Evolutionary conservation across 495 filamentous ascomycete genomes (phyloP), one percentile per base, ranked within the genome.

Genomic region (Xylaria scruposa): DNA sequence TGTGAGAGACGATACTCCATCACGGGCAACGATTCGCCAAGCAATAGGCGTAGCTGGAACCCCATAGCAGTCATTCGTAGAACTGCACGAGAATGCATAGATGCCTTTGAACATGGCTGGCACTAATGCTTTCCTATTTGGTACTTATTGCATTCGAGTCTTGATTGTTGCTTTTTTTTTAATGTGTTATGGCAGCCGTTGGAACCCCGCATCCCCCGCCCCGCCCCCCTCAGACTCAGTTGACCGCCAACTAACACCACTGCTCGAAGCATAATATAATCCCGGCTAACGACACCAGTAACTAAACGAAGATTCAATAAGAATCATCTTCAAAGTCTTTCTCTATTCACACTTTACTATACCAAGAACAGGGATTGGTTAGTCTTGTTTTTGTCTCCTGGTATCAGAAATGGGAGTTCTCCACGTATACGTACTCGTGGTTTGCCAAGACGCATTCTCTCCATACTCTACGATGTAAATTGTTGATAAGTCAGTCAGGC

Each of bases 141-240:
- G 2, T 36, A n/a, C 17, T 3, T 2, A 21, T 26, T 53, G 47
- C 54, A 60, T 60, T 38, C 10, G 2, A 36, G 24, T 42, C 51
- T 54, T 54, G 21, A 54, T 13, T 29, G n/a, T n/a, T 47, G 17
- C 21, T 15, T 54, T 3, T 54, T 54, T 9, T 58, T 26, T n/a
- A 1, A n/a, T n/a, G n/a, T n/a, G n/a, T n/a, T n/a, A 19, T 38
- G 10, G 15, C 7, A 24, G 5, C 33, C 21, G n/a, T 36, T 60
- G 4, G 33, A 60, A 67, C 29, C 64, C 40, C 46, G 31, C 46
- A 67, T 40, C 38, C 47, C 31, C 63, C 17, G 47, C 63, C 24
- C 33, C 46, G 24, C 42, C 17, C 62, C n/a, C 63, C 31, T 17
- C 64, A 44, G 26, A 12, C 38, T 44, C 21, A 26, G 38, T 60